Evolutionary conservation across 2,329 filamentous ascomycete species (phyloP).

Genomic region (Elsinoe perseae): DNA sequence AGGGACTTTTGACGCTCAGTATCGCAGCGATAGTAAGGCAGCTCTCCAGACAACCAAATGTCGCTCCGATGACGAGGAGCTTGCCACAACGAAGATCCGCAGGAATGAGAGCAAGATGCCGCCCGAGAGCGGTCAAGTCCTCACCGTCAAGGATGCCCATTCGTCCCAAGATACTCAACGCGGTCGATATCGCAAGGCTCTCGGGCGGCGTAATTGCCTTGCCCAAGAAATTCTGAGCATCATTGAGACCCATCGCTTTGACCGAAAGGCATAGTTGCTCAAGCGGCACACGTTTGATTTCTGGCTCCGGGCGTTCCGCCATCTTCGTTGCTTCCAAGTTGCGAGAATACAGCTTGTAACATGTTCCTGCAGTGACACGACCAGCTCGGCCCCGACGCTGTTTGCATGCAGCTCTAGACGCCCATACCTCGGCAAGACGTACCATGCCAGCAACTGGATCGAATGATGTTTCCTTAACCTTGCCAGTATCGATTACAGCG

Average conservation of each 20-base stretch:
- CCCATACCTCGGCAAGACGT: conserved; percentile 90
- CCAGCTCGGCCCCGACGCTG: conserved; percentile 89
- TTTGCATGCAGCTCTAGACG: conserved; percentile 86
- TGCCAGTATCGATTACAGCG: conserved; percentile 88
- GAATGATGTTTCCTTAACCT: conserved; percentile 94
- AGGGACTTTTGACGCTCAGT: conserved; percentile 80
- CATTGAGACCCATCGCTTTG: conserved; percentile 82
- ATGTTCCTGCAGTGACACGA: conserved; percentile 80
- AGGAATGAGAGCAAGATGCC: conserved; percentile 90
- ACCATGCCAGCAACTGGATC: conserved; percentile 90
- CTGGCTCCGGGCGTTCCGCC: conserved; percentile 81
- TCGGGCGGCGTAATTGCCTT: conserved; percentile 86
- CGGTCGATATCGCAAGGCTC: conserved; percentile 74
- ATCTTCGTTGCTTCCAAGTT: conserved; percentile 74
- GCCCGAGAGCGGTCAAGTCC: conserved; percentile 80
- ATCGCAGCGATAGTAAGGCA: conserved; percentile 85
- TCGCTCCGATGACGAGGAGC: conserved; percentile 87
- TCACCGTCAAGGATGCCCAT: conserved; percentile 86
- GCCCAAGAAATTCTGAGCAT: conserved; percentile 73
- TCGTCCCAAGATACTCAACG: conserved; percentile 65
- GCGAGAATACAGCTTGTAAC: conserved; percentile 91
- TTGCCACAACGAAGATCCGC: conserved; percentile 90
- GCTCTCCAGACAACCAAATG: conserved; percentile 85
- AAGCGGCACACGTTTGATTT: conserved; percentile 84
- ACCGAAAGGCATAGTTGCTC: conserved; percentile 94